Base-by-base conservation (phyloP, 352 stramenopile species). In the Phytopythium ostracodes region DNA sequence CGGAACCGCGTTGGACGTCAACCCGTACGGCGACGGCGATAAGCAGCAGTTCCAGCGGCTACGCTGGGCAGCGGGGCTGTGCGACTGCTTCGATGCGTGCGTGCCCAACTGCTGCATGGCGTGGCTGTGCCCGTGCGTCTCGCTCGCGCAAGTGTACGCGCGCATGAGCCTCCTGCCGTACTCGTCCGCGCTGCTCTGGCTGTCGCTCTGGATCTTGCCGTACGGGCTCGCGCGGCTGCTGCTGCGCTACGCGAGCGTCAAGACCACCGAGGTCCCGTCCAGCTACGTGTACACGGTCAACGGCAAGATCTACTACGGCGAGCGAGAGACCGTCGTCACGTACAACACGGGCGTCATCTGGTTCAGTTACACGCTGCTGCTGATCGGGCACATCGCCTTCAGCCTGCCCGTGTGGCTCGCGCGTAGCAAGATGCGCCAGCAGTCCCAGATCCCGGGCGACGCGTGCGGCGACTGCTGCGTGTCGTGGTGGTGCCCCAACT, bases 41-140 rank as follows among this genome's bases (percentile, higher is more conserved):
- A 20, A 40, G n/a, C 8, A 35, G 3, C 33, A 43, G 11, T 3
- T 52, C 10, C 22, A 33, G 29, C 33, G 31, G 33, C 27, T 31
- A 20, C 62, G 66, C 42, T 67, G 62, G 62, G 55, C 54, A 18
- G 33, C 47, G 36, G 59, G 44, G 20, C 20, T 76, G 3, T 79
- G 60, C 53, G 71, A 62, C 33, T 85, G 76, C 65, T 77, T 73
- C 56, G 68, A 68, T n/a, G 42, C 74, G 62, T 73, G 63, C 17
- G 40, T 79, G 52, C 75, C 75, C 55, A 83, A 80, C 52, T 80
- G 66, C 60, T 74, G 56, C 55, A 83, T 83, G 75, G 62, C 70
- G n/a, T 71, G 61, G 38, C 17, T 72, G 53, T 83, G 75, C 40
- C 75, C 75, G 8, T 83, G 75, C 29, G 70, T 82, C n/a, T 67